Percentiles rank a stretch among this genome's conserved stretches.
Conservation (phyloP, 192 early-diverging fungal species). For the Oehlia diaphana region DNA sequence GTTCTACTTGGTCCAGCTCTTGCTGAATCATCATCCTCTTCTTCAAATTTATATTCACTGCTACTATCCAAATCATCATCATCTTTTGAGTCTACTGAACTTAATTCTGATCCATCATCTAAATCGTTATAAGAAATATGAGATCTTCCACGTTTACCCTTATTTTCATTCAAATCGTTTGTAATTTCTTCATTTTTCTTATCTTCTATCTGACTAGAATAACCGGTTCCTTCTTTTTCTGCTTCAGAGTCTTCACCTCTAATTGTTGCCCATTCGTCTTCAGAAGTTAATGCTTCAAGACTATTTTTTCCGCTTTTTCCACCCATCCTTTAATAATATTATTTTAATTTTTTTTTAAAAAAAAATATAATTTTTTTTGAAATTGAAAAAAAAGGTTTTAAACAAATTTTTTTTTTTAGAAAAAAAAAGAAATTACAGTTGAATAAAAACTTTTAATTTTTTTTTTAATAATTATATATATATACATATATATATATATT, state of each 20-base stretch:
- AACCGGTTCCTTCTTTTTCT: not conserved
- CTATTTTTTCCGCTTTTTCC: not conserved
- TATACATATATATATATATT: too few species aligned
- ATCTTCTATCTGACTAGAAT: not conserved
- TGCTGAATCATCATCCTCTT: not conserved
- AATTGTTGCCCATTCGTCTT: not conserved
- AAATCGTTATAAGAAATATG: not conserved
- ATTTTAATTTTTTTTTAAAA: not conserved
- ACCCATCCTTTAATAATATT: not conserved
- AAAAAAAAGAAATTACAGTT: too few species aligned
- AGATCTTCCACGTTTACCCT: not conserved
- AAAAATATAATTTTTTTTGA: not conserved
- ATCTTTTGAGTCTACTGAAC: not conserved
- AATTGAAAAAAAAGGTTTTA: too few species aligned
- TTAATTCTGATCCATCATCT: conserved; percentile 1
- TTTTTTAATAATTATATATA: too few species aligned
- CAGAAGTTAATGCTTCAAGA: not conserved
- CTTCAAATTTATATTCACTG: not conserved
- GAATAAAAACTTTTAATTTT: too few species aligned
- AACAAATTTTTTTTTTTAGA: too few species aligned
- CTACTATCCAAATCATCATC: not conserved
- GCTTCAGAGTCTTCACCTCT: conserved; percentile 1
- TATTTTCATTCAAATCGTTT: not conserved
- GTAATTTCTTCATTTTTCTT: not conserved
- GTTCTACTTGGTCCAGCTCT: not conserved